Evolutionary conservation across 2,329 filamentous ascomycete species (phyloP), one percentile per base, ranked within the genome.

Genomic region (Sporothrix euskadiensis): DNA sequence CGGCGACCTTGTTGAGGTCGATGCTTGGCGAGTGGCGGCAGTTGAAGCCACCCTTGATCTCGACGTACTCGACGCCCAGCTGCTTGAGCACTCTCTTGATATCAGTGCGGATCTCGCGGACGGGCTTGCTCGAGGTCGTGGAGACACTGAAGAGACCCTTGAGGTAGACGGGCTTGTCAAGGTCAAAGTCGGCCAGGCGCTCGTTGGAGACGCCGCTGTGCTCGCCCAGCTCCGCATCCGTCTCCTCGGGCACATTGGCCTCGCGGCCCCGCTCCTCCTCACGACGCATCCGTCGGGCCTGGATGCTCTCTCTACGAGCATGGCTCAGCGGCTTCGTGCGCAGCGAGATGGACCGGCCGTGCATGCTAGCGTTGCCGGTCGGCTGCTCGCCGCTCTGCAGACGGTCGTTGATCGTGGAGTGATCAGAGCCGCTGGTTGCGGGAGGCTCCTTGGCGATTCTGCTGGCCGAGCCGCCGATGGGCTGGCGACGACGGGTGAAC

Each of bases 91-190:
- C 96, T 69, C 95, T 88, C 79, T 97, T 97, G 77, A 99, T 93
- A 80, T 99, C 96, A 7, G 90, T 85, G 54, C 95, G 90, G 75
- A 99, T 99, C 74, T 94, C 90, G 0, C 90, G 85, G 12, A 98
- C 88, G 0, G 95, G 93, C 80, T 97, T 97, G 79, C 91, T 96
- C 73, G 94, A 98, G 7, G 96, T 99, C 0, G 96, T 99, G 4
- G 94, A 97, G 71, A 98, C 96, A 78, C 95, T 98, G 83, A 99
- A 98, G 22, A 99, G 86, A 4, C 96, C 96, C 82, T 98, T 99
- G 73, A 99, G 88, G 81, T 92, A 98, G 3, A 98, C 96, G 0
- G 96, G 96, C 81, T 97, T 98, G 71, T 95, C 91, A 75, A 95
- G 88, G 77, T 97, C 94, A 5, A 92, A 90, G 77, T 88, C 90